Conservation (phyloP, 768 basidiomycete species). For the Leccinum rimulosum region DNA sequence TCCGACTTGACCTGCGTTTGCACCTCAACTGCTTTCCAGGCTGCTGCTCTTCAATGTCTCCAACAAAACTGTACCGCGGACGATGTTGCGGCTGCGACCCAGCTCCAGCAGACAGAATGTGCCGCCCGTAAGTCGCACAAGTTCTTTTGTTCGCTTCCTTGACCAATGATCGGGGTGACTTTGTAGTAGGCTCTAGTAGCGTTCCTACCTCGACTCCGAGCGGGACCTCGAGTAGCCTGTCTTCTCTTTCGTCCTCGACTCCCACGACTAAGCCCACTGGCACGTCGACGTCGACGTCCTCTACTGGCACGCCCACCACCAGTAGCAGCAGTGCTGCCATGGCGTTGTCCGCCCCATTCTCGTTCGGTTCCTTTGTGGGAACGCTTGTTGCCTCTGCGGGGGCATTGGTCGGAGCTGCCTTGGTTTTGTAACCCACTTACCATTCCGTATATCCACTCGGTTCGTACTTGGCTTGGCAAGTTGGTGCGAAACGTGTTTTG, state of each 20-base stretch:
- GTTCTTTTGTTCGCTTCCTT: not conserved
- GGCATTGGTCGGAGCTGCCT: conserved; percentile 23
- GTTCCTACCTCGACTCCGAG: not conserved
- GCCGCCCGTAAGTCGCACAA: conserved; percentile 12
- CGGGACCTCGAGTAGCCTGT: not conserved
- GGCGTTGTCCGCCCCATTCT: conserved; percentile 12
- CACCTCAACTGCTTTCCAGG: conserved; percentile 37
- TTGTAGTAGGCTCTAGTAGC: not conserved
- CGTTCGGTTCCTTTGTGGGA: conserved; percentile 18
- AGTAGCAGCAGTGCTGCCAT: conserved; percentile 17
- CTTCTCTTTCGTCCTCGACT: not conserved
- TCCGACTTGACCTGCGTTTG: conserved; percentile 41
- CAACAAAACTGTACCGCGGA: conserved; percentile 29
- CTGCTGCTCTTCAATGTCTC: conserved; percentile 33
- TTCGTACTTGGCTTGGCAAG: not conserved
- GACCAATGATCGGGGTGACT: not conserved
- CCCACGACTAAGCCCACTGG: not conserved
- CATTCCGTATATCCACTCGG: not conserved
- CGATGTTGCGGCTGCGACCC: conserved; percentile 31
- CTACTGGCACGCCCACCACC: not conserved
- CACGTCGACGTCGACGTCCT: not conserved
- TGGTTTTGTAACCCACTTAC: conserved; percentile 18
- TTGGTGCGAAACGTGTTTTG: conserved; percentile 2
- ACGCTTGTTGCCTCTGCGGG: conserved; percentile 27
- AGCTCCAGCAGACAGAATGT: conserved; percentile 35